Conservation (phyloP, 2,329 filamentous ascomycete species). For the Xylariomycetidae sp. region DNA sequence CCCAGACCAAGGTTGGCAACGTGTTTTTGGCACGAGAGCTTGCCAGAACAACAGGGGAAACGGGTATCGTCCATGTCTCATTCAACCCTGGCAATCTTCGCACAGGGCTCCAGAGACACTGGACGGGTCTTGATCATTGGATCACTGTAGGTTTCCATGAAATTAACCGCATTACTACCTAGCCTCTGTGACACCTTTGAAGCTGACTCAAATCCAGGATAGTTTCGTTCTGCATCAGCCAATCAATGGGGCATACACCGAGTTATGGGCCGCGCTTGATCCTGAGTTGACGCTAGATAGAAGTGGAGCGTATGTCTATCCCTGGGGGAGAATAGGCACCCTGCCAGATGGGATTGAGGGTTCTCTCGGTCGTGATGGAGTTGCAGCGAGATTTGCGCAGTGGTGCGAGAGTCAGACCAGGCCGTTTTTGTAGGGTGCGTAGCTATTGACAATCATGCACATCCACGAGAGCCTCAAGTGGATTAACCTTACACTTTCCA, state of each 20-base stretch:
- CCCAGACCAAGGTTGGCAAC: conserved; percentile 2
- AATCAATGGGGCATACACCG: not conserved
- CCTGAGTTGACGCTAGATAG: not conserved
- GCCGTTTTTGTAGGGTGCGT: not conserved
- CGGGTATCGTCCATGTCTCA: conserved; percentile 14
- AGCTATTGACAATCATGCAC: too few species aligned
- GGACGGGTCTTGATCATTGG: conserved; percentile 6
- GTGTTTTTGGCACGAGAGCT: conserved; percentile 6
- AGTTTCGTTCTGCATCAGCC: not conserved
- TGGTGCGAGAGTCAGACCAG: not conserved
- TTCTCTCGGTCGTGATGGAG: not conserved
- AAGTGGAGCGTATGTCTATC: not conserved
- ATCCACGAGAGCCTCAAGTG: too few species aligned
- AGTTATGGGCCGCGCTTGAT: not conserved
- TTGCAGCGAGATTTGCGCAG: not conserved
- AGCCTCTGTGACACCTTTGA: too few species aligned
- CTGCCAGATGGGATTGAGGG: not conserved
- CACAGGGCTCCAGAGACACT: conserved; percentile 13
- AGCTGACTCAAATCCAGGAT: not conserved
- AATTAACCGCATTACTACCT: too few species aligned
- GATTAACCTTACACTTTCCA: too few species aligned
- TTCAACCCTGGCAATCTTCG: conserved; percentile 20
- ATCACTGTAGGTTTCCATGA: not conserved
- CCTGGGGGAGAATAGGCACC: not conserved
- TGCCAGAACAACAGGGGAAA: conserved; percentile 12